phyloP scores from a whole-genome alignment of 2,329 filamentous ascomycete genomes.

The Trichoderma endophyticum region DNA sequence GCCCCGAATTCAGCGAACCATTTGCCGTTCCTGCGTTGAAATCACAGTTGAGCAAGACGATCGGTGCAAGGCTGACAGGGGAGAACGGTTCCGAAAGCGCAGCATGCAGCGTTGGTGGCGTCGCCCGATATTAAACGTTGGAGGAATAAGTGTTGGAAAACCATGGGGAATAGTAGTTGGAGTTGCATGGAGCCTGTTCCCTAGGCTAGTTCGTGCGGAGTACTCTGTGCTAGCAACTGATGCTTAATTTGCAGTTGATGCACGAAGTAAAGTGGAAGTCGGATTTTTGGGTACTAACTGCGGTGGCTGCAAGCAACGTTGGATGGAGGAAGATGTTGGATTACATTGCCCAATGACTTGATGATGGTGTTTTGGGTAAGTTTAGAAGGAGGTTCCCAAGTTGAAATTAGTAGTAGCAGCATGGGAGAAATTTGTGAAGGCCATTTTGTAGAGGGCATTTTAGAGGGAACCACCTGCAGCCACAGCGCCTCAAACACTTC shows the following conservation, averaged over 20 bases:
- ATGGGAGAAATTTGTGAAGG: not conserved
- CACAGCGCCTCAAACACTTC: not conserved
- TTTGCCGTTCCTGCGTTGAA: slow-evolving; percentile 12
- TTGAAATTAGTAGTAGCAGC: not conserved
- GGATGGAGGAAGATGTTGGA: not conserved
- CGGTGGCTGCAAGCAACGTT: not conserved
- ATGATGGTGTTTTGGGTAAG: not conserved
- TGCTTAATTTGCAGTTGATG: not conserved
- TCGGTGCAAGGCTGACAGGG: slow-evolving; percentile 15
- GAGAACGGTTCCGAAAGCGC: slow-evolving; percentile 7
- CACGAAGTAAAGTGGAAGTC: not conserved
- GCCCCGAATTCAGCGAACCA: slow-evolving; percentile 8
- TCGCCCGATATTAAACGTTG: slow-evolving; percentile 6
- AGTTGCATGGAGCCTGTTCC: not conserved
- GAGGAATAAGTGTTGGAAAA: not conserved
- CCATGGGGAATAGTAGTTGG: not conserved
- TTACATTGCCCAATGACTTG: not conserved
- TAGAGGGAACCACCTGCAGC: not conserved
- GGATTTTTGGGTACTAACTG: not conserved
- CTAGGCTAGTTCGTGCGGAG: not conserved
- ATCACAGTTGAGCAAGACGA: slow-evolving; percentile 1
- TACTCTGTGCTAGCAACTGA: not conserved
- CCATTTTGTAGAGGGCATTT: not conserved
- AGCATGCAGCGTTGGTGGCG: slow-evolving; percentile 6
- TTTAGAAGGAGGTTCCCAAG: not conserved